Percentiles rank a stretch among this genome's conserved stretches.
Conservation (phyloP, 2,329 filamentous ascomycete genomes). For the Venturia aucupariae region DNA sequence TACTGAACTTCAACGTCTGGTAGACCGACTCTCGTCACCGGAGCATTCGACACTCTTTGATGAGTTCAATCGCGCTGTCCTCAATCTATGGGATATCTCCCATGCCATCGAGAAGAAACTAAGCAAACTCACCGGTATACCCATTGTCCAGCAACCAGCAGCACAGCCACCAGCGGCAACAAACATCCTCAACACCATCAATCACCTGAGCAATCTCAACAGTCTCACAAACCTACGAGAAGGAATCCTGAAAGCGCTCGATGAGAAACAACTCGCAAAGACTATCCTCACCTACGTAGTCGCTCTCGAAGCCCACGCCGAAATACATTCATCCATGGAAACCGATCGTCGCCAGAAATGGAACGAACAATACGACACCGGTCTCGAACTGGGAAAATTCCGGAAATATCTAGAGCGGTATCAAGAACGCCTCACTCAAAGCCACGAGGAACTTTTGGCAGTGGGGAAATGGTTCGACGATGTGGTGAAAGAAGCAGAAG, state of each 20-base stretch:
- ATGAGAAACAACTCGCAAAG: background rate
- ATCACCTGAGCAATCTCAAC: no score
- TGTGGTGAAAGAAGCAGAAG: background rate
- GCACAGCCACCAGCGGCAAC: background rate
- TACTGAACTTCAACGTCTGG: background rate
- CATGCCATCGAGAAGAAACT: background rate
- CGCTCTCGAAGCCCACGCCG: background rate
- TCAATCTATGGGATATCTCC: background rate
- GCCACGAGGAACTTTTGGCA: background rate
- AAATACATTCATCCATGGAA: background rate
- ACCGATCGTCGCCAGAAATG: background rate
- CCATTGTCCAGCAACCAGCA: background rate
- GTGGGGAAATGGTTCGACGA: background rate
- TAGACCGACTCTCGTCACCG: background rate
- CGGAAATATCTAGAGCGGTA: background rate
- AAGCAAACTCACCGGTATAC: background rate
- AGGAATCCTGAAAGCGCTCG: background rate
- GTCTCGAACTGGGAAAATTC: background rate
- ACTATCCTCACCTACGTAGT: background rate
- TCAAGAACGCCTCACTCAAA: background rate
- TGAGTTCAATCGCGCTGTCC: background rate
- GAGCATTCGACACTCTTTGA: background rate
- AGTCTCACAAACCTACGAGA: background rate
- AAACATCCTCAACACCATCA: no score
- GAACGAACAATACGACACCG: background rate